Base-by-base conservation (phyloP, 208 protist genomes). In the Herpetomonas tarakana region DNA sequence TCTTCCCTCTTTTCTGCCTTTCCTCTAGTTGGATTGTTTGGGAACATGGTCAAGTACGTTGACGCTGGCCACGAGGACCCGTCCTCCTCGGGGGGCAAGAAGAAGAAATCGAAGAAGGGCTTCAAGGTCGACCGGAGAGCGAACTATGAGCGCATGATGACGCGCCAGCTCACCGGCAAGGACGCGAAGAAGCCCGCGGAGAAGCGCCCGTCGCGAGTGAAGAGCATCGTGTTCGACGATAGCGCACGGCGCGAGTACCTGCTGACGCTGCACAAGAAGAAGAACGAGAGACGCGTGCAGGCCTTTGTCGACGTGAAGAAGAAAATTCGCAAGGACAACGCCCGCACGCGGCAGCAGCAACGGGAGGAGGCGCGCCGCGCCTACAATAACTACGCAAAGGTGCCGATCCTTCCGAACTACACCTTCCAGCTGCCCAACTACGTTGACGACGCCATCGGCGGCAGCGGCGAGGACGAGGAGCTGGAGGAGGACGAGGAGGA, bases 381-480 rank as follows among this genome's bases (percentile, higher is more conserved):
- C 35, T 94, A 92, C 70, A 94, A 94, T 65, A 80, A 78, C 64
- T 94, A 88, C 71, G 88, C 88, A 6, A 73, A 74, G 1, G 70
- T 94, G 14, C 88, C 88, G 9, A 94, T 94, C 63, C 60, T 94
- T 16, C 88, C 88, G 7, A 83, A 94, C 71, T 94, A 91, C 74
- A 89, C 81, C 26, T 94, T 83, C 62, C 60, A 81, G 29, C 63
- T 94, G 12, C 88, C 88, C 0, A 45, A 22, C 29, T 64, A 58
- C 57, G 61, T 26, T 25, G 76, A 78, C n/a, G 72, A 70, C 7
- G 71, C 68, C 27, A 62, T 74, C 3, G 68, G 21, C 2, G 72
- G 63, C 0, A 70, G 73, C 7, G 65, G 57, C 24, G 68, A 68
- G 0, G 57, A 58, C 7, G 73, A 65, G 24, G 74, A 61, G 1